These are phyloP conservation scores for Giardia muris DNA, from an alignment of 208 protist species.

Conservation along the genomic window DNA sequence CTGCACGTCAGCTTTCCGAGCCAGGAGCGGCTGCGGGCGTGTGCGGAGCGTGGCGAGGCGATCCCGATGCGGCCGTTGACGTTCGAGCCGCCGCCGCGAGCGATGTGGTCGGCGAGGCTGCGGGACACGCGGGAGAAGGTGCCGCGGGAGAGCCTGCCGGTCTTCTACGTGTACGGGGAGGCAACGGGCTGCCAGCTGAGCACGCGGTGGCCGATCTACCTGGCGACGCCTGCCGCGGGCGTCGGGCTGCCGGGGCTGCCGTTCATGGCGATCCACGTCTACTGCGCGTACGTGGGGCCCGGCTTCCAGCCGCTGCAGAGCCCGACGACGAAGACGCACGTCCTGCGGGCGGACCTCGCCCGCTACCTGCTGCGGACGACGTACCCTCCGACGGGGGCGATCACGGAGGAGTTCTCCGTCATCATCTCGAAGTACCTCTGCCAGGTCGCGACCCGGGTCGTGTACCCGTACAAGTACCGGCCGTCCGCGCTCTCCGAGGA, in stretches of 20 bases:
- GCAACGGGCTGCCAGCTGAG: neutral
- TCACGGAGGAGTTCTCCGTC: neutral
- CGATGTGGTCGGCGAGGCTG: neutral
- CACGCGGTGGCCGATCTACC: neutral
- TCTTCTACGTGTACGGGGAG: neutral
- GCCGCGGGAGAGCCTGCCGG: neutral
- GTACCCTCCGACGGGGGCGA: neutral
- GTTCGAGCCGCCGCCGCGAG: neutral
- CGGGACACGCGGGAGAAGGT: neutral
- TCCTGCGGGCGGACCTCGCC: neutral
- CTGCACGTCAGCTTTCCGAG: neutral
- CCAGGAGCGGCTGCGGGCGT: neutral
- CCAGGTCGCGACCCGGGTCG: neutral
- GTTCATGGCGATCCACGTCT: neutral
- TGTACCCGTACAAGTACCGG: neutral
- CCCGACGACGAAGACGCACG: neutral
- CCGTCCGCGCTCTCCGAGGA: neutral
- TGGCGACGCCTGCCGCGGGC: neutral
- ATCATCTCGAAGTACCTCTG: neutral
- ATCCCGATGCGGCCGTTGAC: too few species aligned
- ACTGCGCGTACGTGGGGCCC: neutral
- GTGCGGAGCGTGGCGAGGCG: neutral
- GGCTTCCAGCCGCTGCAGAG: neutral
- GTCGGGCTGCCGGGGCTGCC: neutral
- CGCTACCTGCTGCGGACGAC: neutral